Percentiles rank a stretch among this genome's conserved stretches.
Evolutionary conservation across 1,284 basidiomycete species (phyloP).

Genomic region (Heterobasidion annosum): DNA sequence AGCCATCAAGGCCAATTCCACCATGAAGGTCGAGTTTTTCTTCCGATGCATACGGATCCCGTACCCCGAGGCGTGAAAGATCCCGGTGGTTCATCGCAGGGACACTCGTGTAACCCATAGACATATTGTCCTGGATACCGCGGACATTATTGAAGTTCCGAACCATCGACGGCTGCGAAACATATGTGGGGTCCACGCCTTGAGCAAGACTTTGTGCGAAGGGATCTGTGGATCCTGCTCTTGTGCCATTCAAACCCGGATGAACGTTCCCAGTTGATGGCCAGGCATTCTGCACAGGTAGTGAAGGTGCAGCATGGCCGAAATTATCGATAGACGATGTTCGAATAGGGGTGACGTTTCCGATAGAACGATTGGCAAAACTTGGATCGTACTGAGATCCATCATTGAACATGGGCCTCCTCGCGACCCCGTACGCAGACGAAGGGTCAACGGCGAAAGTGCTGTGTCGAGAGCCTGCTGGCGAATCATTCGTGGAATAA

Average conservation of each 20-base stretch:
- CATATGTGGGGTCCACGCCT: constrained; percentile 5
- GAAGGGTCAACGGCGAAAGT: constrained; percentile 7
- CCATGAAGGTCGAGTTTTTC: constrained; percentile 5
- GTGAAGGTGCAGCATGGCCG: constrained; percentile 17
- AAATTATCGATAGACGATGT: constrained; percentile 32
- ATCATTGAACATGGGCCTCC: constrained; percentile 11
- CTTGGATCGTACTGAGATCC: constrained; percentile 6
- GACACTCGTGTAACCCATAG: not conserved
- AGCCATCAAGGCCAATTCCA: constrained; percentile 7
- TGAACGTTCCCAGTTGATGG: constrained; percentile 4
- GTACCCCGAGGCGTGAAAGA: too few relatives aligned
- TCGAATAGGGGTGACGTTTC: constrained; percentile 18
- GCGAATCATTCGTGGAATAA: constrained; percentile 25
- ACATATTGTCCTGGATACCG: constrained; percentile 2
- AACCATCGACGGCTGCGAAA: not conserved
- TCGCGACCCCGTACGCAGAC: constrained; percentile 4
- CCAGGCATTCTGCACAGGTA: constrained; percentile 9
- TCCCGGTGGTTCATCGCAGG: not conserved
- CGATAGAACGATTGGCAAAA: constrained; percentile 3
- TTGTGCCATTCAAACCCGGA: not conserved
- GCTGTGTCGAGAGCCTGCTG: constrained; percentile 19
- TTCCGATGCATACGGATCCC: constrained; percentile 7
- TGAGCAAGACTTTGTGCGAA: constrained; percentile 3
- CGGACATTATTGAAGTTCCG: constrained; percentile 2
- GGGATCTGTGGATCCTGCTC: constrained; percentile 6